These are phyloP conservation scores for Ganoderma multipileum DNA, from an alignment of 1,284 basidiomycete species.

Conservation along the genomic window DNA sequence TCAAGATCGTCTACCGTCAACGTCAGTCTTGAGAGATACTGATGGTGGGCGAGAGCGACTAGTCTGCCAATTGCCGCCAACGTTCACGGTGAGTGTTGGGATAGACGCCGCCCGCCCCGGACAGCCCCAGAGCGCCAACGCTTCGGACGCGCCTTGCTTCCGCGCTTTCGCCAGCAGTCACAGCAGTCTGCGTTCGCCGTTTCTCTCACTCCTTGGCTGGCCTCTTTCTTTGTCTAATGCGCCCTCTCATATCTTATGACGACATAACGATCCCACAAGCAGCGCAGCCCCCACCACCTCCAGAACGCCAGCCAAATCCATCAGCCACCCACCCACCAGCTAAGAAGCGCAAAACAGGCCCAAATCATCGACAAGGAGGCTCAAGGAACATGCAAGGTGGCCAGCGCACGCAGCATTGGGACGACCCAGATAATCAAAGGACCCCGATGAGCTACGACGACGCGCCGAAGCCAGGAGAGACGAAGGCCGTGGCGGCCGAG, in stretches of 20 bases:
- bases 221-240: conserved; percentile 24
- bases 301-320: neutral
- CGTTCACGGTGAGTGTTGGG: too few relatives aligned
- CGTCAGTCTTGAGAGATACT: too few relatives aligned
- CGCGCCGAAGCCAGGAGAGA: conserved; percentile 24
- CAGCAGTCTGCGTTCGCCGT: neutral
- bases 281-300: neutral
- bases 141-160: neutral
- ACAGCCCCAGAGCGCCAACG: too few relatives aligned
- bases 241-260: conserved; percentile 41
- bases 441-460: conserved; percentile 44
- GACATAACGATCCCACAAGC: conserved; percentile 35
- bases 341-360: conserved; percentile 39
- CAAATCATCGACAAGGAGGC: conserved; percentile 27
- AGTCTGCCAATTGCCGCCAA: too few relatives aligned
- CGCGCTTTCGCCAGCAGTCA: neutral
- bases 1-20: too few relatives aligned
- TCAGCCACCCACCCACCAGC: conserved; percentile 31
- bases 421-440: conserved; percentile 47
- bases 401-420: conserved; percentile 48
- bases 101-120: too few relatives aligned
- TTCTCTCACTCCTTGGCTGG: neutral
- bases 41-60: too few relatives aligned
- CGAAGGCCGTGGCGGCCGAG: conserved; percentile 11
- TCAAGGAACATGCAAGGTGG: conserved; percentile 16